Conservation (phyloP, 441 rosid species). For the Pelargonium australe region DNA sequence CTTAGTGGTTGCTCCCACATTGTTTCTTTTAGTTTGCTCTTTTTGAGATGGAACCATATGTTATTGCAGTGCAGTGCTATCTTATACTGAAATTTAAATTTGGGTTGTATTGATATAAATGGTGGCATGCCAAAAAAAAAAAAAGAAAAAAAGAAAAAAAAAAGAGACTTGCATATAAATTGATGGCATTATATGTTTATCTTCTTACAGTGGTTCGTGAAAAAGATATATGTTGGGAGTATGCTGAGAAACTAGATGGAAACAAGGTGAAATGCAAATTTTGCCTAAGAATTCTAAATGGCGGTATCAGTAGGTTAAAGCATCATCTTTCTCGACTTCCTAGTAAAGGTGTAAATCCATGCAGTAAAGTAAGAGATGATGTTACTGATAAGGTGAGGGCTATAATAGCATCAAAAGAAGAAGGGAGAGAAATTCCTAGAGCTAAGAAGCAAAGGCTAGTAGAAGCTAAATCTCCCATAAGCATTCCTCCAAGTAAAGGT, state of each 20-base stretch:
- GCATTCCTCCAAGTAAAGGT: slow-evolving; percentile 27
- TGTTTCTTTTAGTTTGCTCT: too few species aligned
- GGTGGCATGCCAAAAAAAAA: too few species aligned
- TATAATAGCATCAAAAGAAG: slow-evolving; percentile 55
- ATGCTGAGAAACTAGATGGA: slow-evolving; percentile 80
- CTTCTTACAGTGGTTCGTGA: slow-evolving; percentile 73
- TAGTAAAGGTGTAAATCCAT: slow-evolving; percentile 87
- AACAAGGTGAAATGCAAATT: slow-evolving; percentile 79
- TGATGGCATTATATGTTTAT: slow-evolving; percentile 13
- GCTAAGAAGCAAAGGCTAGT: slow-evolving; percentile 43
- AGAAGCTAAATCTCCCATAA: slow-evolving; percentile 44
- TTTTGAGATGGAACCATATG: too few species aligned
- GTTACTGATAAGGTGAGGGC: slow-evolving; percentile 65
- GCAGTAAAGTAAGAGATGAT: slow-evolving; percentile 76
- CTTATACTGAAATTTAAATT: too few species aligned
- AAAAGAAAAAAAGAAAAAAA: too few species aligned
- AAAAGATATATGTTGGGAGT: slow-evolving; percentile 87
- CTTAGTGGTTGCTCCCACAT: too few species aligned
- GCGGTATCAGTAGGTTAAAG: slow-evolving; percentile 82
- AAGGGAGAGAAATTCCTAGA: slow-evolving; percentile 40
- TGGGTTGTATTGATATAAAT: too few species aligned
- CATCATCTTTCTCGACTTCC: slow-evolving; percentile 83
- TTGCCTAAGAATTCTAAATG: slow-evolving; percentile 61
- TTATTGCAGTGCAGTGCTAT: too few species aligned
- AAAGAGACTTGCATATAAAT: not conserved